Conservation (phyloP, 352 stramenopile species). For the Phytophthora constricta region DNA sequence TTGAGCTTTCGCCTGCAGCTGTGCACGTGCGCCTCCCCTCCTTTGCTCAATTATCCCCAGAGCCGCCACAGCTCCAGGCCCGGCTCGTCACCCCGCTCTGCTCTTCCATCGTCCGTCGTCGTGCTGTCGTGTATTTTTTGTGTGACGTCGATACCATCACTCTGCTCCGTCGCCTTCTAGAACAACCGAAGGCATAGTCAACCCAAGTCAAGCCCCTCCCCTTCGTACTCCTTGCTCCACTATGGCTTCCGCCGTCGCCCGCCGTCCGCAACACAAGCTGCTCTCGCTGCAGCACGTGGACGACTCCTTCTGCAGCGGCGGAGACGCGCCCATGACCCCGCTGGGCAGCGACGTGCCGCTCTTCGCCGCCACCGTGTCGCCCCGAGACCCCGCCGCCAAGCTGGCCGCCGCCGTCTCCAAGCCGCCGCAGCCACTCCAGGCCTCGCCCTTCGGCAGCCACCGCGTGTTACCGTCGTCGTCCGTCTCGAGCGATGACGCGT, state of each 20-base stretch:
- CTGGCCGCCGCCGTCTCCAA: constrained; percentile 37
- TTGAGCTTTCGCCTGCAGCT: constrained; percentile 67
- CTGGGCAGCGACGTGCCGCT: constrained; percentile 36
- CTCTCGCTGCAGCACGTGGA: constrained; percentile 58
- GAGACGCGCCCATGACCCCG: constrained; percentile 53
- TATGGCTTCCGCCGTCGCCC: constrained; percentile 50
- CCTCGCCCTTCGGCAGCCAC: constrained; percentile 38
- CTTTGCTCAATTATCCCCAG: constrained; percentile 1
- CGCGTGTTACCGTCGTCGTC: constrained; percentile 33
- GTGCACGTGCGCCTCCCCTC: constrained; percentile 44
- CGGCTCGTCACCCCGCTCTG: not conserved
- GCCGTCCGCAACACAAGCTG: constrained; percentile 50
- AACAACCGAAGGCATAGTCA: constrained; percentile 29
- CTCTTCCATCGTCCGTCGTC: constrained; percentile 21
- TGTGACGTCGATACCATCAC: constrained; percentile 37
- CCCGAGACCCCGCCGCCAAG: constrained; percentile 61
- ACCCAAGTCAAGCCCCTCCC: constrained; percentile 7
- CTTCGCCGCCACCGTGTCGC: constrained; percentile 51
- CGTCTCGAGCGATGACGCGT: constrained; percentile 41
- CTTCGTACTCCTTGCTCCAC: constrained; percentile 23
- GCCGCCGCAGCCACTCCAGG: not conserved
- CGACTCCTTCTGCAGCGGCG: constrained; percentile 38
- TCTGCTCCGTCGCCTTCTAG: constrained; percentile 35
- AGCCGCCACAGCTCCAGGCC: constrained; percentile 5
- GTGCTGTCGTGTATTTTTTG: constrained; percentile 47